A percentile compares a stretch with the other conserved stretches of the same genome.
These are phyloP conservation scores for Medicago lupulina DNA, from an alignment of 306 rosid genomes.

Conservation along the genomic window DNA sequence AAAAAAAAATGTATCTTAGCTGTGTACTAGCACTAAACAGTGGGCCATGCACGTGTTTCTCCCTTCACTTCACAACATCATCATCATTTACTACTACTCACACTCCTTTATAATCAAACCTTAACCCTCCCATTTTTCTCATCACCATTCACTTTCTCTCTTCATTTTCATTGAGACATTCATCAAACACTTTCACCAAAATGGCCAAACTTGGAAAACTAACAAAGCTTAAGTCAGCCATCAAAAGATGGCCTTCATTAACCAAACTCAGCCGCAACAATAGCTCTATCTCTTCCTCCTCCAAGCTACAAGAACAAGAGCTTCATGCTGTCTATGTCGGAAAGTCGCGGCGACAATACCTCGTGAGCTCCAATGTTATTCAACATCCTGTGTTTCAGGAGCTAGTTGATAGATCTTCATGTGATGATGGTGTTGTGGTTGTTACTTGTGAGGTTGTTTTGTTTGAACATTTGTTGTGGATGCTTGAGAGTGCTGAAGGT, in stretches of 20 bases:
- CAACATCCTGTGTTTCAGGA: conserved; percentile 85
- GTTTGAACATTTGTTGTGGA: conserved; percentile 94
- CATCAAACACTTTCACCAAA: neutral
- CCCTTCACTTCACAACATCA: neutral
- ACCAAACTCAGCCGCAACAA: conserved; percentile 64
- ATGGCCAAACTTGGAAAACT: conserved; percentile 85
- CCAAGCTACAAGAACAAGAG: neutral
- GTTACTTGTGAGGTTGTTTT: conserved; percentile 86
- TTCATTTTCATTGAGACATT: neutral
- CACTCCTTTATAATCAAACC: conserved; percentile 50
- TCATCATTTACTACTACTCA: neutral
- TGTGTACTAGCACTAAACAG: conserved; percentile 58
- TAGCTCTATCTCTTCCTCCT: conserved; percentile 46
- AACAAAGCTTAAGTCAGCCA: conserved; percentile 85
- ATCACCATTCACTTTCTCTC: neutral
- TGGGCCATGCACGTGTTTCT: conserved; percentile 69
- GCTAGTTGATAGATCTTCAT: conserved; percentile 64
- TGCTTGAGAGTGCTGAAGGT: conserved; percentile 71
- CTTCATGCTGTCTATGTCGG: conserved; percentile 80
- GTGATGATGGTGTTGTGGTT: conserved; percentile 47
- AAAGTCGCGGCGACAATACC: conserved; percentile 71
- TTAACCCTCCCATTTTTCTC: conserved; percentile 43
- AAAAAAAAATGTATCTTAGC: conserved; percentile 62
- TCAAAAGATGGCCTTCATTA: conserved; percentile 79
- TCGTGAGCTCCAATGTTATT: conserved; percentile 64